Evolutionary conservation across 208 protist species (phyloP), one percentile per base, ranked within the genome.

Genomic region (Acanthamoeba polyphaga): DNA sequence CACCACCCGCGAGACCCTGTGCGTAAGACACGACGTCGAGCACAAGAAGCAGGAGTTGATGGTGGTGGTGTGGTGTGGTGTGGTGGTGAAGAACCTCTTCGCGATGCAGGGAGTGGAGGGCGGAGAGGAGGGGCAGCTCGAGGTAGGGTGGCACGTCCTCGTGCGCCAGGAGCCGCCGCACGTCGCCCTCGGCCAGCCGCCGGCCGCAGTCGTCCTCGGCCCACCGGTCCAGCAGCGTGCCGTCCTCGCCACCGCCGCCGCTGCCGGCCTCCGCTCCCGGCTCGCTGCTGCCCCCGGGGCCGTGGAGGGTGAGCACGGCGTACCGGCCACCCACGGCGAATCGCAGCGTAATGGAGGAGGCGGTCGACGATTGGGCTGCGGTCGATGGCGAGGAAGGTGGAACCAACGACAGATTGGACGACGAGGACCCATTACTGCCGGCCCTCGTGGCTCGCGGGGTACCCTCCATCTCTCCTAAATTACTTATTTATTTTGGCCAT

Each of bases 141-240:
- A 85, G 17, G 46, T 85, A 85, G 76, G 38, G 24, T 7, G 76
- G 76, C 19, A 85, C 76, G 76, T 85, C 76, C 49, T 51, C 76
- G 29, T 85, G 76, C 46, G 46, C 76, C 22, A 85, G 46, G 9
- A 85, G 46, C 24, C 76, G 76, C 43, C 49, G 34, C 76, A 85
- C 29, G 76, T 85, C 76, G 76, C 76, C 49, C 49, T 85, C 76
- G 34, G 76, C 49, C 19, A 85, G 76, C 5, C 76, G 76, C 7
- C 76, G 76, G 38, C 76, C 76, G 76, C 76, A 85, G 76, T 85
- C 76, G 12, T 85, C 76, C 49, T 85, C 76, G 76, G 32, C 49
- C 76, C 76, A 85, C 8, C 76, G 76, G 38, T 85, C 46, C 9
- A 85, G 49, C 76, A 85, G 46, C 15, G 29, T 60, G 76, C 76